phyloP scores from a whole-genome alignment of 495 filamentous ascomycete genomes.

The Podospora didyma region DNA sequence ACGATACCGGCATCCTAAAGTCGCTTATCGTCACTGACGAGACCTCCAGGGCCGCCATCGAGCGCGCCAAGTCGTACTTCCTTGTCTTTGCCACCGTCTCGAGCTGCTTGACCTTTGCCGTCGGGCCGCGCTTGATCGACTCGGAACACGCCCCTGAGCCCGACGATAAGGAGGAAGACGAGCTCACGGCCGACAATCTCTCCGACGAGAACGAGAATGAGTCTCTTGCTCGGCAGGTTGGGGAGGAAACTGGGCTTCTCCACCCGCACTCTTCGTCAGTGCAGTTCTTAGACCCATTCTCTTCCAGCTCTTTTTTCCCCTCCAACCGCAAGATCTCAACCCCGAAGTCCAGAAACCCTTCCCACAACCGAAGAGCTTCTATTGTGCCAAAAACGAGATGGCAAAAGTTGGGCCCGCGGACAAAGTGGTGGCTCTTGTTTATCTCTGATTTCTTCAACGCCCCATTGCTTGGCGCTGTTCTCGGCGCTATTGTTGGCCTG shows the following conservation, averaged over 20 bases:
- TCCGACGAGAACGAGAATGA: too few species aligned
- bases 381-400: conserved; percentile 14
- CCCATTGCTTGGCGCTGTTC: conserved; percentile 59
- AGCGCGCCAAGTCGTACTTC: conserved; percentile 68
- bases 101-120: conserved; percentile 50
- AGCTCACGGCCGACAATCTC: not conserved
- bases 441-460: conserved; percentile 58
- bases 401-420: conserved; percentile 33
- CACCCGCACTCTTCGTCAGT: not conserved
- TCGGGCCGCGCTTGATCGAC: conserved; percentile 57
- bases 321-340: not conserved
- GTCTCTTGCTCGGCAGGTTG: not conserved
- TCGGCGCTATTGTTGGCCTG: conserved; percentile 61
- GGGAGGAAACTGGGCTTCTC: not conserved
- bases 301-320: conserved; percentile 7
- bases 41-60: conserved; percentile 46
- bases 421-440: conserved; percentile 32
- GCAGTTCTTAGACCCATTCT: conserved; percentile 1
- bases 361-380: conserved; percentile 16
- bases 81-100: conserved; percentile 50
- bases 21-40: conserved; percentile 40
- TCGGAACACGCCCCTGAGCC: conserved; percentile 19
- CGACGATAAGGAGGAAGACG: conserved; percentile 16
- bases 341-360: not conserved
- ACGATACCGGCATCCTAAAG: conserved; percentile 59